A percentile compares a stretch with the other conserved stretches of the same genome.
Evolutionary conservation across 805 yeast species (phyloP).

Genomic region (Zygosaccharomyces bisporus): DNA sequence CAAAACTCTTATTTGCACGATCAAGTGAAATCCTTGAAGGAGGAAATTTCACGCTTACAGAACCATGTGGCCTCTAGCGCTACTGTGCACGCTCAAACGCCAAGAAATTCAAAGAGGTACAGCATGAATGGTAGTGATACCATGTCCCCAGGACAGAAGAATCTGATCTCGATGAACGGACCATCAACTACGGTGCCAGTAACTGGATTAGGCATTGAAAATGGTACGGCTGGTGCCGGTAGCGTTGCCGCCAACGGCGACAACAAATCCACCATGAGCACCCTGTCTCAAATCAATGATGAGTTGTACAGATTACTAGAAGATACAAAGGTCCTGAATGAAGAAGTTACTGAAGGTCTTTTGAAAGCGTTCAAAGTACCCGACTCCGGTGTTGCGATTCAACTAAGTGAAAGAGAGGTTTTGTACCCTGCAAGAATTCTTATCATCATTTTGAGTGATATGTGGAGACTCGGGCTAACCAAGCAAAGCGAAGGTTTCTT

Average conservation of each 20-base stretch:
- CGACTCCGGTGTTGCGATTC: slow-evolving; percentile 77
- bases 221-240: slow-evolving; percentile 8
- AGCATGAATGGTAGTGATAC: slow-evolving; percentile 31
- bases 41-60: slow-evolving; percentile 46
- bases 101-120: slow-evolving; percentile 32
- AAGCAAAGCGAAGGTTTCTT: slow-evolving; percentile 86
- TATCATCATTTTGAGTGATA: slow-evolving; percentile 86
- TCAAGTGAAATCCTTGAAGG: slow-evolving; percentile 48
- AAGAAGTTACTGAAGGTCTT: slow-evolving; percentile 82
- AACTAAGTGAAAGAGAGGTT: slow-evolving; percentile 81
- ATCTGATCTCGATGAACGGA: slow-evolving; percentile 21
- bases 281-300: slow-evolving; percentile 68
- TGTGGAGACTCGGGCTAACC: slow-evolving; percentile 97
- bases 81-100: slow-evolving; percentile 34
- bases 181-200: slow-evolving; percentile 13
- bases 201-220: slow-evolving; percentile 20
- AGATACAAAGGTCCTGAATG: slow-evolving; percentile 67
- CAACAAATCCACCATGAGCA: slow-evolving; percentile 40
- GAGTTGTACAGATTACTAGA: slow-evolving; percentile 68
- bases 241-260: slow-evolving; percentile 44
- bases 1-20: slow-evolving; percentile 64
- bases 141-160: slow-evolving; percentile 23
- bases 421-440: slow-evolving; percentile 94
- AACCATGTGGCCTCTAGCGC: slow-evolving; percentile 34
- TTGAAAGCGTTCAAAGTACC: slow-evolving; percentile 84